These are phyloP conservation scores for Rhynchospora pubera DNA, from an alignment of 176 grass and related monocot genomes.

Conservation along the genomic window DNA sequence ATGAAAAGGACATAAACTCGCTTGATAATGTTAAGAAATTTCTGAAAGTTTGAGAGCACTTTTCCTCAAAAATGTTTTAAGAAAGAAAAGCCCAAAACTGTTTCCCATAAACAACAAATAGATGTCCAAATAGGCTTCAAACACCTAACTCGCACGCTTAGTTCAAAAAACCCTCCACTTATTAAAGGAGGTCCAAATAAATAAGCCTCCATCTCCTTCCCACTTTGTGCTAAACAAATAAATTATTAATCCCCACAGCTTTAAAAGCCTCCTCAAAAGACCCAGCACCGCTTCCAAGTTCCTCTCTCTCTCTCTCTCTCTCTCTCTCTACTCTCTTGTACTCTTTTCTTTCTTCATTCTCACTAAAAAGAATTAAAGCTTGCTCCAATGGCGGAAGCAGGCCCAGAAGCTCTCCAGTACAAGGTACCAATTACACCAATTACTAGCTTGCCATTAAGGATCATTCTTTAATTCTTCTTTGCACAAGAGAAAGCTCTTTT, in stretches of 20 bases:
- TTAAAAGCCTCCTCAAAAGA: slow-evolving; percentile 8
- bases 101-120: not conserved
- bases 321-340: not conserved
- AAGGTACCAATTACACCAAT: slow-evolving; percentile 53
- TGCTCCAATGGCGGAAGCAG: slow-evolving; percentile 53
- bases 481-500: not conserved
- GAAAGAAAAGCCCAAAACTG: not conserved
- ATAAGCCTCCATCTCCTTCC: slow-evolving; percentile 8
- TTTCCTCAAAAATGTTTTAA: not conserved
- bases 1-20: not conserved
- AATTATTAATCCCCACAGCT: not conserved
- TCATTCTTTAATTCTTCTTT: not conserved
- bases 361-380: not conserved
- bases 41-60: not conserved
- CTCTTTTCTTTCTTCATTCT: not conserved
- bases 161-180: slow-evolving; percentile 10
- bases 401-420: slow-evolving; percentile 44
- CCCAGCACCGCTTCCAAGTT: not conserved
- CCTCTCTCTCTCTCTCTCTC: too few relatives aligned
- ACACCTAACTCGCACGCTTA: not conserved
- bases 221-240: slow-evolving; percentile 7
- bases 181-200: not conserved
- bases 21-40: too few relatives aligned
- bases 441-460: not conserved
- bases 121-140: slow-evolving; percentile 2